Base-by-base conservation (phyloP, 2,329 filamentous ascomycete species). In the Verticillium zaregamsianum region DNA sequence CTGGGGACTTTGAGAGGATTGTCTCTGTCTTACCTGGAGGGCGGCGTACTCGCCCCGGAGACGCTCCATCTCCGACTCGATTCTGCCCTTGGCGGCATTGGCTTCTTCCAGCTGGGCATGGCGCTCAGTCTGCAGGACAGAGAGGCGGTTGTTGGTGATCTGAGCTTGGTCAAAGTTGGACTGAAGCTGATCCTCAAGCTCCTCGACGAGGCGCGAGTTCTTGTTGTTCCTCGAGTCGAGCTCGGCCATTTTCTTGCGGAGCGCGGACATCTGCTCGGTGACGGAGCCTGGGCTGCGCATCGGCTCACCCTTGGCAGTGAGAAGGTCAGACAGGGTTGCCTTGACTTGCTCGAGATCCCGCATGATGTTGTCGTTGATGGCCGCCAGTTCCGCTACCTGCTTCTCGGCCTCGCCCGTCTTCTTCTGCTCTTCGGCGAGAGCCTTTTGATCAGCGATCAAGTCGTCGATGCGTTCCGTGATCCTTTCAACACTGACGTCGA, bases 111-210 rank as follows among this genome's bases (percentile, higher is more conserved):
- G 77, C 69, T 93, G 88, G 59, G 83, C 82, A 64, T 88, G 86
- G 57, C 90, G 88, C 75, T 93, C 90, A 20, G 86, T 86, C 71
- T 93, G 89, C 57, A 94, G 81, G 57, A 90, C 89, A 59, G 93
- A 97, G 59, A 98, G 80, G 60, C 94, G 88, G 77, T 97, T 96
- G 74, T 86, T 93, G 14, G 89, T 88, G 63, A 87, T 81, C 71
- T 97, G 92, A 63, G 94, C 93, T 73, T 97, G 91, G 71, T 99
- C 95, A 76, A 93, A 99, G 77, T 95, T 97, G 73, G 85, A 92
- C 72, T 94, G 93, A 60, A 99, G 87, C 75, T 99, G 95, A 69
- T 98, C 94, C 76, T 99, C 95, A 5, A 99, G 87, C 77, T 99
- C 94, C 73, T 98, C 92, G 9, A 99, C 92, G 14, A 99, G 82